Evolutionary conservation across 257 asterid species (phyloP).

Genomic region (Nicotiana tabacum): DNA sequence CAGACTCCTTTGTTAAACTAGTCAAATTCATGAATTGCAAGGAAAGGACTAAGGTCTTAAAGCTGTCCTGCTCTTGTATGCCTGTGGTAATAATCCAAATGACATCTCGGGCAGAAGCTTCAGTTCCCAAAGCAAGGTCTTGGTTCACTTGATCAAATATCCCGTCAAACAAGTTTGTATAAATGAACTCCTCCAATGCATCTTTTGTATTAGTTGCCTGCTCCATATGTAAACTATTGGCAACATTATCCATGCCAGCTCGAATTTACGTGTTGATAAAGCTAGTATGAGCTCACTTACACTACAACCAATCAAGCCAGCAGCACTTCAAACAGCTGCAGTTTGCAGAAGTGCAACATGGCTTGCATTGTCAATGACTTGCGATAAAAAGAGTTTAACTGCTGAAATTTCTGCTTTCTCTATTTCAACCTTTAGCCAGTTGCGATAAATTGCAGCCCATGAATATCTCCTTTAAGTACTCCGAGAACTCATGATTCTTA

Average conservation of each 20-base stretch:
- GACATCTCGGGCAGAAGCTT: not conserved
- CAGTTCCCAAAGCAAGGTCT: not conserved
- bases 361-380: not conserved
- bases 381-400: too few species aligned
- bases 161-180: not conserved
- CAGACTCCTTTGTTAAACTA: too few species aligned
- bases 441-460: too few species aligned
- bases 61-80: too few species aligned
- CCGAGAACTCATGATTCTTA: too few species aligned
- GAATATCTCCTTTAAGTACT: too few species aligned
- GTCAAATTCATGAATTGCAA: too few species aligned
- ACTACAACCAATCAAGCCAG: not conserved
- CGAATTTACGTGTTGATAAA: constrained; percentile 63
- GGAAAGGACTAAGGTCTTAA: too few species aligned
- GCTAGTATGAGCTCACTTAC: constrained; percentile 57
- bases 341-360: not conserved
- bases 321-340: not conserved
- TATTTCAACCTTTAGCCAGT: too few species aligned
- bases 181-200: not conserved
- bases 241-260: constrained; percentile 60
- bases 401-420: too few species aligned
- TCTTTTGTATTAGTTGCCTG: constrained; percentile 35
- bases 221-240: constrained; percentile 49
- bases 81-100: too few species aligned
- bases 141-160: not conserved